A percentile compares a stretch with the other conserved stretches of the same genome.
phyloP scores from a whole-genome alignment of 2,329 filamentous ascomycete genomes.

The Hypoxylon sp. region DNA sequence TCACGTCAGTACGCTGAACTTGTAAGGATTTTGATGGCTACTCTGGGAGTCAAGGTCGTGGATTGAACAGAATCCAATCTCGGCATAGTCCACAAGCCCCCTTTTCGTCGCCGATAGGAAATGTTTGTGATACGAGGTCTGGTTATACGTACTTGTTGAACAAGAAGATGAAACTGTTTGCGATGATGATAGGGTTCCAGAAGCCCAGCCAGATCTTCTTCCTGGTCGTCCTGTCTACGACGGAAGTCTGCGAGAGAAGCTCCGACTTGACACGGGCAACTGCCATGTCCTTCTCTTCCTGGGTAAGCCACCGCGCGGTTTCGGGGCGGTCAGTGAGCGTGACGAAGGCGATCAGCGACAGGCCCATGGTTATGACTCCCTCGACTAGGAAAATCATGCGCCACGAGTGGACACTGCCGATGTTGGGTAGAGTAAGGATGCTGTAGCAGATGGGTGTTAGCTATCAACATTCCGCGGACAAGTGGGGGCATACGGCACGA shows the following conservation, averaged over 20 bases:
- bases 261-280: constrained; percentile 74
- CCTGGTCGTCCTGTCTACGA: constrained; percentile 69
- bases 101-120: too few relatives aligned
- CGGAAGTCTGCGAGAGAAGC: constrained; percentile 66
- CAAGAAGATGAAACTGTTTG: constrained; percentile 40
- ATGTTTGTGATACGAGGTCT: too few relatives aligned
- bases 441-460: constrained; percentile 2
- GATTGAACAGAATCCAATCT: too few relatives aligned
- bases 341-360: constrained; percentile 68
- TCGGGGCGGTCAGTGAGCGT: constrained; percentile 74
- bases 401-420: constrained; percentile 48
- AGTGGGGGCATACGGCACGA: background rate
- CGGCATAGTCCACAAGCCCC: too few relatives aligned
- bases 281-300: constrained; percentile 72
- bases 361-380: constrained; percentile 61
- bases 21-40: too few relatives aligned
- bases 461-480: background rate
- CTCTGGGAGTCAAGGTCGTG: too few relatives aligned
- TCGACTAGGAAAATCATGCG: constrained; percentile 46
- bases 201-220: constrained; percentile 69
- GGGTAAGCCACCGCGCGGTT: constrained; percentile 70
- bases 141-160: constrained; percentile 38
- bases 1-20: constrained; percentile 3
- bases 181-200: constrained; percentile 62
- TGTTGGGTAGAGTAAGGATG: constrained; percentile 67